Evolutionary conservation across 306 rosid species (phyloP).

Genomic region (peach (Prunus persica)): Prunus_persica_NCBIv2 NC_034011.1:12735501-12736000

Average conservation of each 20-base stretch:
- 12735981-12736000: slow-evolving; percentile 77
- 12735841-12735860: slow-evolving; percentile 96
- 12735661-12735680: background rate
- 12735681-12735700: background rate
- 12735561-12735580: slow-evolving; percentile 1
- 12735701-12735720: background rate
- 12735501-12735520: slow-evolving; percentile 76
- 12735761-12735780: background rate
- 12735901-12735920: slow-evolving; percentile 92
- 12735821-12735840: slow-evolving; percentile 98
- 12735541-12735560: slow-evolving; percentile 66
- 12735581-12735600: background rate
- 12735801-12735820: slow-evolving; percentile 9
- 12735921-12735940: slow-evolving; percentile 76
- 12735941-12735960: slow-evolving; percentile 61
- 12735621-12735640: background rate
- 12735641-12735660: background rate
- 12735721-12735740: background rate
- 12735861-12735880: slow-evolving; percentile 90
- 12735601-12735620: background rate
- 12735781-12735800: background rate
- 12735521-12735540: slow-evolving; percentile 84
- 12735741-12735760: background rate
- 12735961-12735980: slow-evolving; percentile 95
- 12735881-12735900: slow-evolving; percentile 89